Percentiles rank a stretch among this genome's conserved stretches.
Conservation (phyloP, 495 filamentous ascomycete species). For the Tuber magnatum region DNA sequence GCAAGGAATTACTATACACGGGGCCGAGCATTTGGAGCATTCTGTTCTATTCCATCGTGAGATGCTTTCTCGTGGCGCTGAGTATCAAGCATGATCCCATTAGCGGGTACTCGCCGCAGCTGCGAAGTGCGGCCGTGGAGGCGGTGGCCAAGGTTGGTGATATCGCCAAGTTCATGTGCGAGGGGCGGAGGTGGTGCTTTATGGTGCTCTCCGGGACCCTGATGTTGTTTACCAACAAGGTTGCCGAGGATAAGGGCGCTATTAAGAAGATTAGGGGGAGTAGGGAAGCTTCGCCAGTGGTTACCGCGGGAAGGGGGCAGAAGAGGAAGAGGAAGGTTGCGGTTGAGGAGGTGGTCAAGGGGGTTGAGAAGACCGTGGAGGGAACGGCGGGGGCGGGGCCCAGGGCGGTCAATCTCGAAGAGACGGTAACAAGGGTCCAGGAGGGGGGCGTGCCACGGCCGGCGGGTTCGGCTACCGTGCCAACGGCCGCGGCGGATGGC, state of each 20-base stretch:
- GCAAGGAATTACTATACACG: slow-evolving; percentile 23
- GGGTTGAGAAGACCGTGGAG: slow-evolving; percentile 3
- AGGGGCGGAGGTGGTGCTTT: slow-evolving; percentile 28
- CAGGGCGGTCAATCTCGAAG: neutral
- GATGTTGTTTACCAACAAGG: slow-evolving; percentile 27
- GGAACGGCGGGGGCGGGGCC: neutral
- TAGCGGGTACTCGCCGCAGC: slow-evolving; percentile 20
- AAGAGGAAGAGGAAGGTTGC: slow-evolving; percentile 14
- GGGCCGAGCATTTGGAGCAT: slow-evolving; percentile 35
- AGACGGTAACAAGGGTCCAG: neutral
- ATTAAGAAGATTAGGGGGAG: slow-evolving; percentile 27
- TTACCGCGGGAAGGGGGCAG: slow-evolving; percentile 25
- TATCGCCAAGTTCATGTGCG: slow-evolving; percentile 29
- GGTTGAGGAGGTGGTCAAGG: neutral
- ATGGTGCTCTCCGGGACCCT: slow-evolving; percentile 30
- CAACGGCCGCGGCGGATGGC: no score
- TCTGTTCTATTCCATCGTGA: slow-evolving; percentile 29
- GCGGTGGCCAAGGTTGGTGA: slow-evolving; percentile 28
- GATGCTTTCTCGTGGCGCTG: slow-evolving; percentile 32
- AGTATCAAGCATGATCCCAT: slow-evolving; percentile 34
- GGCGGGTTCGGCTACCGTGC: no score
- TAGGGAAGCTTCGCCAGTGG: slow-evolving; percentile 6
- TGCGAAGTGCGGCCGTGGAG: slow-evolving; percentile 12
- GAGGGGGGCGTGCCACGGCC: no score
- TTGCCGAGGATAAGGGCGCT: slow-evolving; percentile 35